phyloP scores from a whole-genome alignment of 2,329 filamentous ascomycete genomes.

The Botryosphaeria dothidea region DNA sequence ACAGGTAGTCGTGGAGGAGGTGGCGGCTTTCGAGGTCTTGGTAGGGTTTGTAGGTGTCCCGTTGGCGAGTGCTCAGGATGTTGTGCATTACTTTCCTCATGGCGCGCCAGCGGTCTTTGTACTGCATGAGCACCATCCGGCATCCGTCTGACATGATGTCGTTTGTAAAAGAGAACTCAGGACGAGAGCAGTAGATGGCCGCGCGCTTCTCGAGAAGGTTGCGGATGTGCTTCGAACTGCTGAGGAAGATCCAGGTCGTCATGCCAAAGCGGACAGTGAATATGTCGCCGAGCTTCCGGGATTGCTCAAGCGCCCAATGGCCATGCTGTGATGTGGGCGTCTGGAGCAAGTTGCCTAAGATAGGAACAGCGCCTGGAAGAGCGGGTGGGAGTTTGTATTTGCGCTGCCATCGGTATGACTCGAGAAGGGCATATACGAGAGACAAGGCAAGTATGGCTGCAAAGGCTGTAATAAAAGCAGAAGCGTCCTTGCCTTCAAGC shows the following conservation, averaged over 20 bases:
- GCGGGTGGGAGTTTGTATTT: background rate
- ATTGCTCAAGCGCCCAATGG: background rate
- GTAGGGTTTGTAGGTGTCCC: conserved; percentile 27
- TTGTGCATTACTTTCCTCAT: conserved; percentile 35
- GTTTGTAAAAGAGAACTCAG: conserved; percentile 25
- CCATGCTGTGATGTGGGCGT: background rate
- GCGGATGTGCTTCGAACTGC: conserved; percentile 22
- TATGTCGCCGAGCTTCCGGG: background rate
- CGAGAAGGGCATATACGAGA: background rate
- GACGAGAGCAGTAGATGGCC: conserved; percentile 25
- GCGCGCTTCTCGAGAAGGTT: conserved; percentile 25
- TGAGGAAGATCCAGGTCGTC: conserved; percentile 25
- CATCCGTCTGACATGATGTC: conserved; percentile 30
- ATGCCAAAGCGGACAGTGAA: background rate
- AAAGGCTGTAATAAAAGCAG: background rate
- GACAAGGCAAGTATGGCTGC: background rate
- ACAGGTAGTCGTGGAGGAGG: conserved; percentile 29
- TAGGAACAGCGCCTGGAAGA: background rate
- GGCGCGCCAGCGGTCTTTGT: conserved; percentile 30
- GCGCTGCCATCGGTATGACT: background rate
- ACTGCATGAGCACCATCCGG: conserved; percentile 34
- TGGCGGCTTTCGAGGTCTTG: conserved; percentile 34
- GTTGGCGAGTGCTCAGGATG: conserved; percentile 28
- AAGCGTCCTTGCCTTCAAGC: background rate
- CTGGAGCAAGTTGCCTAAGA: conserved; percentile 9